phyloP scores from a whole-genome alignment of 164 flowering plant genomes.

The Brasenia schreberi region DNA sequence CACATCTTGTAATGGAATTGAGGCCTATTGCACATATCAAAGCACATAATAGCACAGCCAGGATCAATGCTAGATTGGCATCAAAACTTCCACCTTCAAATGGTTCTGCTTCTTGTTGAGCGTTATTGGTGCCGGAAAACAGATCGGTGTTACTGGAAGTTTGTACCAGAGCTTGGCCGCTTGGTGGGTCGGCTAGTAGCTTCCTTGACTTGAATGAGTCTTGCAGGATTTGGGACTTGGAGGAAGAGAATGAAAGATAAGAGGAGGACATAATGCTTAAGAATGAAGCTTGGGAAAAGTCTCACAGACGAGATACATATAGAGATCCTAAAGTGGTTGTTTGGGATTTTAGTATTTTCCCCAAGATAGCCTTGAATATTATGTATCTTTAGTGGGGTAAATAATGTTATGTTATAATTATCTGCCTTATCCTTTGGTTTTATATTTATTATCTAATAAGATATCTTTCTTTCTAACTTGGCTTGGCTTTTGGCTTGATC shows the following conservation, averaged over 20 bases:
- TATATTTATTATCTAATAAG: no score
- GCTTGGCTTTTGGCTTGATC: not conserved
- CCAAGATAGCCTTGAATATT: not conserved
- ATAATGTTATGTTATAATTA: not conserved
- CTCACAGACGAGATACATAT: not conserved
- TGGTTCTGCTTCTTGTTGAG: not conserved
- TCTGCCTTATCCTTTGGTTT: not conserved
- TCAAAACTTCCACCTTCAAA: slow-evolving; percentile 21
- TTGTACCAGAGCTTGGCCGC: not conserved
- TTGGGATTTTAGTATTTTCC: not conserved
- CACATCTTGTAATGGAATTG: slow-evolving; percentile 52
- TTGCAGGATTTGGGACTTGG: not conserved
- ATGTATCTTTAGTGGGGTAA: not conserved
- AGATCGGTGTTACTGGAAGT: not conserved
- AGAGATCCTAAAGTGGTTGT: not conserved
- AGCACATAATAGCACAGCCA: slow-evolving; percentile 57
- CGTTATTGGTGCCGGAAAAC: not conserved
- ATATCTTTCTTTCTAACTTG: no score
- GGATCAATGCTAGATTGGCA: slow-evolving; percentile 63
- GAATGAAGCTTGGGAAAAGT: not conserved
- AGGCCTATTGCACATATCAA: slow-evolving; percentile 53
- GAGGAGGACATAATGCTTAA: not conserved
- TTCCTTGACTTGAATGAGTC: not conserved
- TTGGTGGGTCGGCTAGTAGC: not conserved
- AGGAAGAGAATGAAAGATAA: not conserved